phyloP scores from a whole-genome alignment of 2,329 filamentous ascomycete genomes.

The Botrytis sinoallii region DNA sequence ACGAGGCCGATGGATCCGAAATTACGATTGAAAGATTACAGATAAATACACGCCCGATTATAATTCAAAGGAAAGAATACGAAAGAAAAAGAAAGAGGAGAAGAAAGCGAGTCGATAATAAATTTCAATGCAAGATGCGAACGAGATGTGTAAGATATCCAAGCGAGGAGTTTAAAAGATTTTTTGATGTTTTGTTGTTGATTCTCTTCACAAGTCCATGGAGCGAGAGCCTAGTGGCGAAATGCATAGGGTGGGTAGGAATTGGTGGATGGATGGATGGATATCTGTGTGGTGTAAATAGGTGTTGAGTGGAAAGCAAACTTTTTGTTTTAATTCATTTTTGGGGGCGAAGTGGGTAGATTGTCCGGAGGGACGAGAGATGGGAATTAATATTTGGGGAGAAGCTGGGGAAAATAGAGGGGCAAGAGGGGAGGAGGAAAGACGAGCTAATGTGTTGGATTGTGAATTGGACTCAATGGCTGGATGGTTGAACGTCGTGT shows the following conservation, averaged over 20 bases:
- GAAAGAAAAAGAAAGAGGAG: not conserved
- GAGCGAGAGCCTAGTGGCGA: conserved; percentile 1
- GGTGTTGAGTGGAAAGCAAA: not conserved
- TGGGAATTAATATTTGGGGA: not conserved
- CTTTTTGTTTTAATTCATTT: conserved; percentile 2
- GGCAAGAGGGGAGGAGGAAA: not conserved
- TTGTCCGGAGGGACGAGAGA: not conserved
- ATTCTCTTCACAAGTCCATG: conserved; percentile 8
- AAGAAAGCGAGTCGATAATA: conserved; percentile 1
- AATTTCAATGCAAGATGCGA: conserved; percentile 5
- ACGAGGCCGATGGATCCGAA: not conserved
- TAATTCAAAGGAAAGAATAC: not conserved
- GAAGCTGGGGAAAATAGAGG: not conserved
- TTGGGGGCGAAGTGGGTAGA: not conserved
- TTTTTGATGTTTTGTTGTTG: not conserved
- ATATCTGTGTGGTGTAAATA: not conserved
- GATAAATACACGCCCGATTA: not conserved
- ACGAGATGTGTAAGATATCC: conserved; percentile 14
- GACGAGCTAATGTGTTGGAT: conserved; percentile 8
- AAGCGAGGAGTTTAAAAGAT: conserved; percentile 15
- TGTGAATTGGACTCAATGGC: conserved; percentile 12
- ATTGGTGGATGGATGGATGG: conserved; percentile 7
- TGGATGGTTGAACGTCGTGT: not conserved
- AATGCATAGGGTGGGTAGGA: not conserved
- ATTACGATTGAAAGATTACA: conserved; percentile 8